Evolutionary conservation across 768 basidiomycete genomes (phyloP), one percentile per base, ranked within the genome.

Genomic region (Thelephora ganbajun): DNA sequence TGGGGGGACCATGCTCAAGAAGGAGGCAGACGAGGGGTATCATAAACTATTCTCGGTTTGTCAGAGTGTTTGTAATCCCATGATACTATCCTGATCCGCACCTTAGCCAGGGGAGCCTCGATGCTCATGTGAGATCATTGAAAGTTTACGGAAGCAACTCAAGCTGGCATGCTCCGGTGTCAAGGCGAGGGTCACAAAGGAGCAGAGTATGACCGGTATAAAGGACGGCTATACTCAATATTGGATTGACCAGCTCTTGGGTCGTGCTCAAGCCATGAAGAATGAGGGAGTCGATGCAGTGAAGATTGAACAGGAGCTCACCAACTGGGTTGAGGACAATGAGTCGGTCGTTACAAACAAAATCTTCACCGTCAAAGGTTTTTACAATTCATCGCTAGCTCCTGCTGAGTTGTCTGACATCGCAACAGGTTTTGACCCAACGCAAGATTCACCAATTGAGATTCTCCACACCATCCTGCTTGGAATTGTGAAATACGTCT

Each of bases 401-500:
- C n/a, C n/a, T n/a, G n/a, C 48, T 46, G 20, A 46, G 41, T 20
- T 12, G 9, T 45, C 20, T 45, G 2, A 7, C 4, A 20, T 46
- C 11, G n/a, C n/a, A n/a, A n/a, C 16, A 56, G 57, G 55, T n/a
- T 50, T 61, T 11, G 54, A 63, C 48, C 41, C 50, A 7, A 47
- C 53, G 33, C 11, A 42, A 5, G 61, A 63, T 43, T 56, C 58
- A 14, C 67, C 68, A 5, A 64, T 69, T 1, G 66, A 71, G 48
- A 66, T 70, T 33, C 55, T 70, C 0, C 69, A 71, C 51, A 61
- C 63, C 3, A 52, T 69, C 33, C 53, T 71, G 1, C 62, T 71
- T 6, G 68, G 69, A 0, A 61, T 68, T 56, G 61, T 70, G 33
- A 71, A 72, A 41, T 73, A 66, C 53, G 37, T 59, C 6, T 65